A percentile compares a stretch with the other conserved stretches of the same genome.
Evolutionary conservation across 2,329 filamentous ascomycete genomes (phyloP).

Genomic region (Dissoconium aciculare): DNA sequence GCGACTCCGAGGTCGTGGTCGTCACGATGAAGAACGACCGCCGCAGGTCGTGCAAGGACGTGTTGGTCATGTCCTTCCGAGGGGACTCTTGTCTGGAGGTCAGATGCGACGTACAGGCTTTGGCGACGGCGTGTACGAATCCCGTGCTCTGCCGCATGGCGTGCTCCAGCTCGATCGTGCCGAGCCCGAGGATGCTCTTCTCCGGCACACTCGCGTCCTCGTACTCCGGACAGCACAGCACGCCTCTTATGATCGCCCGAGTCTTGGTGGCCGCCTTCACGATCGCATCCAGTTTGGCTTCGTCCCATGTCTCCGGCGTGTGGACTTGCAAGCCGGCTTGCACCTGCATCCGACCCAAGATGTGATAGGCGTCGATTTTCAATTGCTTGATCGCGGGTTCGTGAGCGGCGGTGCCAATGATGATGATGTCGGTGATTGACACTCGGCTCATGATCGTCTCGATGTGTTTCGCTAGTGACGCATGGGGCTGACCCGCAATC

Average conservation of each 20-base stretch:
- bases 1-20: too few species aligned
- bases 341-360: constrained; percentile 12
- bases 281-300: constrained; percentile 9
- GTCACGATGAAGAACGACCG: too few species aligned
- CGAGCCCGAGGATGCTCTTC: constrained; percentile 14
- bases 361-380: constrained; percentile 14
- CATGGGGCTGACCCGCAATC: constrained; percentile 5
- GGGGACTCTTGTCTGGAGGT: constrained; percentile 1
- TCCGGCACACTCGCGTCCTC: constrained; percentile 2
- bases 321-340: constrained; percentile 15
- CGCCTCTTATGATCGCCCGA: constrained; percentile 11
- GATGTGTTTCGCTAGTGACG: constrained; percentile 7
- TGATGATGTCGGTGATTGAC: neutral
- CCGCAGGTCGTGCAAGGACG: too few species aligned
- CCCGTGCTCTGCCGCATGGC: constrained; percentile 15
- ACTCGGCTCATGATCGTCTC: constrained; percentile 9
- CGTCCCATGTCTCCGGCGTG: constrained; percentile 10
- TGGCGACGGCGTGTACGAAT: constrained; percentile 15
- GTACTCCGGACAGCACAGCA: constrained; percentile 16
- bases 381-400: constrained; percentile 13
- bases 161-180: constrained; percentile 9
- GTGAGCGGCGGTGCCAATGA: constrained; percentile 2
- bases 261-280: constrained; percentile 8
- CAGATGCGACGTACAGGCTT: constrained; percentile 1
- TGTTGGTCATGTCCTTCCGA: neutral